These are phyloP conservation scores for Irpex rosettiformis DNA, from an alignment of 1,284 basidiomycete species.

Conservation along the genomic window DNA sequence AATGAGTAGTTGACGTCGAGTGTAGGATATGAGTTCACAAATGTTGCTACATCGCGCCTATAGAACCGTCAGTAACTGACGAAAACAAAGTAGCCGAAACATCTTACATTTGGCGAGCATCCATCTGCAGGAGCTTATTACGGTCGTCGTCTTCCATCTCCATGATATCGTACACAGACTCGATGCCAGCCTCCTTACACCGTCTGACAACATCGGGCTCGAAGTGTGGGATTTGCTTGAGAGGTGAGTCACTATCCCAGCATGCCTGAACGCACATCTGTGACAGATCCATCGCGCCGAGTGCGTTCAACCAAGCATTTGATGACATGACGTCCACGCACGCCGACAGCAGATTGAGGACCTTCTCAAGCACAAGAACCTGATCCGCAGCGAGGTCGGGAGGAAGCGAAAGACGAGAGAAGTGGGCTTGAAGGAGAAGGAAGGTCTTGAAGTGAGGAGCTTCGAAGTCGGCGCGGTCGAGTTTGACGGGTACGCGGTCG, in stretches of 20 bases:
- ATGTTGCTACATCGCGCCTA: conserved; percentile 86
- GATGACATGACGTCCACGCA: conserved; percentile 98
- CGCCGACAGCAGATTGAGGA: conserved; percentile 86
- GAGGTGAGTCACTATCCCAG: conserved; percentile 94
- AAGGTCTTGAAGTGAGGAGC: conserved; percentile 98
- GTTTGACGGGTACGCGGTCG: conserved; percentile 96
- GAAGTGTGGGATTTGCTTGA: conserved; percentile 97
- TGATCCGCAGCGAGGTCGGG: conserved; percentile 95
- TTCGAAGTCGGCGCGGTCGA: conserved; percentile 83
- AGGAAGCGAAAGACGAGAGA: conserved; percentile 87
- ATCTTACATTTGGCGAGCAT: conserved; percentile 80
- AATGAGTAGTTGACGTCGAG: conserved; percentile 86
- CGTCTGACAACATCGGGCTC: conserved; percentile 82
- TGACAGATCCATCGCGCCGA: conserved; percentile 98
- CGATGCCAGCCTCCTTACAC: conserved; percentile 78
- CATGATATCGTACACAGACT: conserved; percentile 94
- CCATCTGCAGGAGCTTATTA: conserved; percentile 83
- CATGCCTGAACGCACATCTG: conserved; percentile 99
- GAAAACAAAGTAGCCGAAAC: neutral
- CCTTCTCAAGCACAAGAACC: conserved; percentile 81
- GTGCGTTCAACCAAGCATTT: conserved; percentile 91
- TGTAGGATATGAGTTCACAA: conserved; percentile 93
- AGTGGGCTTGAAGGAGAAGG: conserved; percentile 95
- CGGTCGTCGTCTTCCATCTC: conserved; percentile 93
- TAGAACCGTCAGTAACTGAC: conserved; percentile 18